Percentiles rank a stretch among this genome's conserved stretches.
These are phyloP conservation scores for Cryptococcus depauperatus DNA, from an alignment of 1,284 basidiomycete genomes.

Conservation along the genomic window DNA sequence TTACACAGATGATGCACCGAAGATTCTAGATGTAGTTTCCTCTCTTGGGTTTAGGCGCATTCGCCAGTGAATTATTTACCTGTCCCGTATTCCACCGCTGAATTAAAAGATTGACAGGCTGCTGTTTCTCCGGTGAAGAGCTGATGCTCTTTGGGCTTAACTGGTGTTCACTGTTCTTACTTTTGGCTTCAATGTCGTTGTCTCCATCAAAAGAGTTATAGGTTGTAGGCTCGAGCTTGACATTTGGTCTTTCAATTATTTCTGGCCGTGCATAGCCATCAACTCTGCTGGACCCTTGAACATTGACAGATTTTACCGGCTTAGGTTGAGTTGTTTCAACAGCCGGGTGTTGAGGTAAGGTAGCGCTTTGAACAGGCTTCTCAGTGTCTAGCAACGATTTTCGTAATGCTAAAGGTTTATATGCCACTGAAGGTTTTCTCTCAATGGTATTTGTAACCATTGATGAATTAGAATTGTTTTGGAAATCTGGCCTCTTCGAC, in stretches of 20 bases:
- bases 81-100: conserved; percentile 36
- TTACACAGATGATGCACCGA: background rate
- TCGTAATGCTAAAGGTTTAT: conserved; percentile 25
- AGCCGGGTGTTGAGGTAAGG: background rate
- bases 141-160: conserved; percentile 5
- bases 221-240: conserved; percentile 12
- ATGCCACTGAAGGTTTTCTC: conserved; percentile 27
- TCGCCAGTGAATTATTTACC: conserved; percentile 10
- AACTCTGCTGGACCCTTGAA: conserved; percentile 2
- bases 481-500: background rate
- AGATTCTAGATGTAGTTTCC: conserved; percentile 14
- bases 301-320: background rate
- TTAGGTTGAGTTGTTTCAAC: background rate
- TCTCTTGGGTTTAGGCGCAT: conserved; percentile 2
- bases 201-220: background rate
- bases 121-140: conserved; percentile 37
- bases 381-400: too few relatives aligned
- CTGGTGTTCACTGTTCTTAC: background rate
- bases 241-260: conserved; percentile 13
- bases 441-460: conserved; percentile 7
- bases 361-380: too few relatives aligned
- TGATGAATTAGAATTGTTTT: background rate
- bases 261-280: background rate
- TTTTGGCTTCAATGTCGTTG: background rate
- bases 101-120: conserved; percentile 37